phyloP scores from a whole-genome alignment of 345 rosid genomes.

The Citrus sp. region DNA sequence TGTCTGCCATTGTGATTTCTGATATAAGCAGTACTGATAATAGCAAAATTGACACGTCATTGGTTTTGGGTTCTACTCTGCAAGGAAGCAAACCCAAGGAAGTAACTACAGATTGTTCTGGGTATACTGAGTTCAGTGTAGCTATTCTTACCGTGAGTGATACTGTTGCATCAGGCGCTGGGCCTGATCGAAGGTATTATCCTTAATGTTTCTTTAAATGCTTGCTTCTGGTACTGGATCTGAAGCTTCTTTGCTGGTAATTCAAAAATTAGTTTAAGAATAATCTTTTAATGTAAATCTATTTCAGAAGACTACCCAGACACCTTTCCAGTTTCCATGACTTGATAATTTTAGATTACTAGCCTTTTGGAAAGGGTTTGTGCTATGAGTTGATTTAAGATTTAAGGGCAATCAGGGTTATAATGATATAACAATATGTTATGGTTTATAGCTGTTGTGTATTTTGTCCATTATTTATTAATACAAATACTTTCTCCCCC shows the following conservation, averaged over 20 bases:
- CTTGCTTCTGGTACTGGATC: background rate
- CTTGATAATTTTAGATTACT: background rate
- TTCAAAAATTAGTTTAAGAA: background rate
- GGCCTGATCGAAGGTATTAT: slow-evolving; percentile 86
- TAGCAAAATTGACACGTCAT: slow-evolving; percentile 21
- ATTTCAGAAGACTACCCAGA: background rate
- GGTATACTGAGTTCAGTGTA: slow-evolving; percentile 44
- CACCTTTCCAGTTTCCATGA: background rate
- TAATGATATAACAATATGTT: background rate
- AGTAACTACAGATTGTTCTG: slow-evolving; percentile 24
- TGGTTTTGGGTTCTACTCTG: slow-evolving; percentile 30
- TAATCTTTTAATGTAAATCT: background rate
- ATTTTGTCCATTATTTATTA: too few relatives aligned
- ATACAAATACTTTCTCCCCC: too few relatives aligned
- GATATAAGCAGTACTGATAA: slow-evolving; percentile 39
- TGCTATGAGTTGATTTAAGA: background rate
- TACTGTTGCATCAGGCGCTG: slow-evolving; percentile 80
- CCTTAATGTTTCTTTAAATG: background rate
- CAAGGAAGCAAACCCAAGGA: slow-evolving; percentile 30
- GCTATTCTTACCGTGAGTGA: slow-evolving; percentile 90
- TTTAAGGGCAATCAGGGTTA: background rate
- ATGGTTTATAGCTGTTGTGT: background rate
- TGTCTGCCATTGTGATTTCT: slow-evolving; percentile 65
- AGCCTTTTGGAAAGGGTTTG: background rate
- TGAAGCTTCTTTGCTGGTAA: background rate